A percentile compares a stretch with the other conserved stretches of the same genome.
Evolutionary conservation across 192 early-diverging fungal genomes (phyloP).

Genomic region (Podila verticillata): DNA sequence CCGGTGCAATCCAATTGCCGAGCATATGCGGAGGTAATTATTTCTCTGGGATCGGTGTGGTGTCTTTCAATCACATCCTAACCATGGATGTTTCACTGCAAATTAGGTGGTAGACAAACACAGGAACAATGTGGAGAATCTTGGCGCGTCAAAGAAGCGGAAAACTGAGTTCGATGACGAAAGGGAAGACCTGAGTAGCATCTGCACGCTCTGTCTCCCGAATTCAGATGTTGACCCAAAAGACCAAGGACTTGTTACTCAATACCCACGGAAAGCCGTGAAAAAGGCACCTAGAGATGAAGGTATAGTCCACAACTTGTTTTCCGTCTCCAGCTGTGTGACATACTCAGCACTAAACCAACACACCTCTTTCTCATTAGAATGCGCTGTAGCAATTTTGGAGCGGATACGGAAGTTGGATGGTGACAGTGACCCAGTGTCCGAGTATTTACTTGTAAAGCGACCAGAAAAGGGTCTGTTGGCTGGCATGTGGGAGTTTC

Average conservation of each 20-base stretch:
- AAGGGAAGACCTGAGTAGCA: slow-evolving; percentile 12
- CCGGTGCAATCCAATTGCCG: slow-evolving; percentile 66
- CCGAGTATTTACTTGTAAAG: slow-evolving; percentile 64
- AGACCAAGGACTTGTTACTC: slow-evolving; percentile 30
- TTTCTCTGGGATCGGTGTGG: neutral
- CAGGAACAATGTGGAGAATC: neutral
- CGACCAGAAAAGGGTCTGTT: slow-evolving; percentile 68
- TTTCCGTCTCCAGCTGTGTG: neutral
- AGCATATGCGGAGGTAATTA: slow-evolving; percentile 67
- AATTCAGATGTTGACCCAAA: slow-evolving; percentile 21
- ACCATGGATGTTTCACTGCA: neutral
- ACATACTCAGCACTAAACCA: too few species aligned
- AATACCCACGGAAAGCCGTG: slow-evolving; percentile 66
- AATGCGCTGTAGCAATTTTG: slow-evolving; percentile 66
- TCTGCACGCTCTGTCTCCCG: slow-evolving; percentile 50
- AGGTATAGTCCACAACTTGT: slow-evolving; percentile 35
- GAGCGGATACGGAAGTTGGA: slow-evolving; percentile 30
- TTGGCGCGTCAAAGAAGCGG: slow-evolving; percentile 7
- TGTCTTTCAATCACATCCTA: neutral
- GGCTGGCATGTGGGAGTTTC: slow-evolving; percentile 84
- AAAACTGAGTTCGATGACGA: neutral
- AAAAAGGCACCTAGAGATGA: slow-evolving; percentile 73
- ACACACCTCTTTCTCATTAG: slow-evolving; percentile 19
- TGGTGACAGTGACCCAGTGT: slow-evolving; percentile 10
- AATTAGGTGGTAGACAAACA: slow-evolving; percentile 15